Evolutionary conservation across 768 basidiomycete genomes (phyloP).

Genomic region (Kwoniella mangroviensis): DNA sequence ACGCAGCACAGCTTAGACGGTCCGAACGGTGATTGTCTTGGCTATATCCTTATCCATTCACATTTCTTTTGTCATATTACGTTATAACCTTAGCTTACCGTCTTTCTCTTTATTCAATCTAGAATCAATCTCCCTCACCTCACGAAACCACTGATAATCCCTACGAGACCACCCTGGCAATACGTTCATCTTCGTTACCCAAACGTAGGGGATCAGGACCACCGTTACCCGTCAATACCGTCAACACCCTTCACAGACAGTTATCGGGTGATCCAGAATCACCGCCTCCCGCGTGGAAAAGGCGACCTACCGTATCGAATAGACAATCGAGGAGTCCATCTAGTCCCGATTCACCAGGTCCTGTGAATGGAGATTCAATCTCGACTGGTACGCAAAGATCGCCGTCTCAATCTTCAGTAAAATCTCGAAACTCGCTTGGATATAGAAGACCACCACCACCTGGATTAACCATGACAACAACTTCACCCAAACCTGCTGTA

Average conservation of each 20-base stretch:
- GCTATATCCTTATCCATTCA: background rate
- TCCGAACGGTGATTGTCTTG: slow-evolving; percentile 1
- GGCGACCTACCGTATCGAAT: slow-evolving; percentile 37
- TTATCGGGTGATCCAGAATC: slow-evolving; percentile 46
- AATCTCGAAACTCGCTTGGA: slow-evolving; percentile 9
- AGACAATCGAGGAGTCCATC: slow-evolving; percentile 14
- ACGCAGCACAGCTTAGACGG: background rate
- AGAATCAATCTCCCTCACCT: slow-evolving; percentile 49
- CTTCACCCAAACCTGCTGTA: slow-evolving; percentile 13
- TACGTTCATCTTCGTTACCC: slow-evolving; percentile 8
- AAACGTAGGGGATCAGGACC: slow-evolving; percentile 18
- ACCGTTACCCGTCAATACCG: slow-evolving; percentile 18
- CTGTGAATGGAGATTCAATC: background rate
- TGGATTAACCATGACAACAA: slow-evolving; percentile 25
- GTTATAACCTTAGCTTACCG: background rate
- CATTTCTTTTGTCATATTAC: background rate
- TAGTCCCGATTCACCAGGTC: background rate
- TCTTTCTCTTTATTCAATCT: background rate
- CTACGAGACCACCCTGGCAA: slow-evolving; percentile 19
- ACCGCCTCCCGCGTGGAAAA: slow-evolving; percentile 53
- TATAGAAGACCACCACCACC: slow-evolving; percentile 18
- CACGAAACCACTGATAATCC: slow-evolving; percentile 26
- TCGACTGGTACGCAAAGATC: slow-evolving; percentile 13
- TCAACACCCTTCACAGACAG: slow-evolving; percentile 43
- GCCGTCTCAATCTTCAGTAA: slow-evolving; percentile 22